These are phyloP conservation scores for Penicillium egyptiacum DNA, from an alignment of 495 filamentous ascomycete species.

Conservation along the genomic window DNA sequence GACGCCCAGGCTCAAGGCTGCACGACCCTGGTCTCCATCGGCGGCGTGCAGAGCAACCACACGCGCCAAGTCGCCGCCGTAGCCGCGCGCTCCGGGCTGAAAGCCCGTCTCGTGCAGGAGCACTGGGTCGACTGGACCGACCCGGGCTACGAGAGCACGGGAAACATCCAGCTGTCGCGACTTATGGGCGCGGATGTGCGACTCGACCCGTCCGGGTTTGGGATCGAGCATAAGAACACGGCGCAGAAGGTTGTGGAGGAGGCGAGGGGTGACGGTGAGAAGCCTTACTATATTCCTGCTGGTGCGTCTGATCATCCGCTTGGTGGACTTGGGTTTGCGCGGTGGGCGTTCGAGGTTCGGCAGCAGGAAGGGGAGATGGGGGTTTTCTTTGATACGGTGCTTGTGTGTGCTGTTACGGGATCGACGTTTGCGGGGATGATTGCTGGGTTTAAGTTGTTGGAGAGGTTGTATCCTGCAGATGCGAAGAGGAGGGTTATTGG, in stretches of 20 bases:
- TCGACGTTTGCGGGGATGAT: slow-evolving; percentile 63
- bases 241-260: slow-evolving; percentile 48
- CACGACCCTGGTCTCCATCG: slow-evolving; percentile 60
- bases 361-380: slow-evolving; percentile 57
- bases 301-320: slow-evolving; percentile 66
- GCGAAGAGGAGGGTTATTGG: slow-evolving; percentile 54
- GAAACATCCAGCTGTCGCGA: slow-evolving; percentile 63
- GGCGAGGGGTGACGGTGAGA: slow-evolving; percentile 44
- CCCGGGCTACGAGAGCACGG: slow-evolving; percentile 52
- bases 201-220: slow-evolving; percentile 51
- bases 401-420: slow-evolving; percentile 64
- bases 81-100: slow-evolving; percentile 51
- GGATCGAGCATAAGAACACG: slow-evolving; percentile 60
- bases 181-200: slow-evolving; percentile 60
- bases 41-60: slow-evolving; percentile 67
- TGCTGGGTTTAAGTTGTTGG: slow-evolving; percentile 59
- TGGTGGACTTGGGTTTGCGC: slow-evolving; percentile 62
- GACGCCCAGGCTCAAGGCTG: slow-evolving; percentile 54
- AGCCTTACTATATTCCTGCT: slow-evolving; percentile 64
- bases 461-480: slow-evolving; percentile 40
- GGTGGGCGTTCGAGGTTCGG: slow-evolving; percentile 62
- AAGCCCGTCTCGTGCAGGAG: slow-evolving; percentile 58
- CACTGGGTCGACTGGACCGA: slow-evolving; percentile 60
- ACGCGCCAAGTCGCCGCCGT: slow-evolving; percentile 62
- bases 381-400: slow-evolving; percentile 58